Evolutionary conservation across 306 rosid genomes (phyloP), one percentile per base, ranked within the genome.

Genomic region (Cucurbita maxima): DNA sequence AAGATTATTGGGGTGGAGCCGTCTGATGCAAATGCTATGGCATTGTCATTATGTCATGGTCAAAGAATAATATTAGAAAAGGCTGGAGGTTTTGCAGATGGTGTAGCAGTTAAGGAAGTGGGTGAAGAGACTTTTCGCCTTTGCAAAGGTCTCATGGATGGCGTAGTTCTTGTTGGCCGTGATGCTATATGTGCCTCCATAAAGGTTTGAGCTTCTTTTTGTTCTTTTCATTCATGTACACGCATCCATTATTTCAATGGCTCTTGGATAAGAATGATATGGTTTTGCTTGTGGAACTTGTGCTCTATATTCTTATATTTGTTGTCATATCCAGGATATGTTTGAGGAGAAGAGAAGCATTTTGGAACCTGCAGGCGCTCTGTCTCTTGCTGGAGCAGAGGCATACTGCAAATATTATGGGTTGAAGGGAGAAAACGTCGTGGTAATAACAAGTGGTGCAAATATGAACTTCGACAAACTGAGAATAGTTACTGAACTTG

Each of bases 81-180:
- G 82, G 96, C 88, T 44, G 99, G 99, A 79, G 91, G 92, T 53
- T 95, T 91, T 84, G 96, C 99, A 45, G 99, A 95, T 77, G 97
- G 99, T 68, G 97, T 95, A n/a, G 97, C 97, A 75, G 96, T 95
- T 61, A 91, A 91, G 81, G 99, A 95, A 84, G 99, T 95, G 14
- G 96, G 99, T 16, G 92, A 88, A 85, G 99, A 95, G 82, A 83
- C 92, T 60, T 95, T 94, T 73, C 92, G 96, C 77, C 9, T 95
- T 53, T 89, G 97, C 88, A 86, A 86, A 80, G 96, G 88, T 38
- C 81, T 89, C 88, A 76, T 95, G 44, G 99, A 95, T 75, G 97
- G 97, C 3, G 81, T 91, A 25, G 90, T 95, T 81, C 99, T 95
- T 77, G 99, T 95, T 43, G 77, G 80, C 82, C 96, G 96, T 71